Base-by-base conservation (phyloP, 1,284 basidiomycete genomes). In the Chondrostereum purpureum region DNA sequence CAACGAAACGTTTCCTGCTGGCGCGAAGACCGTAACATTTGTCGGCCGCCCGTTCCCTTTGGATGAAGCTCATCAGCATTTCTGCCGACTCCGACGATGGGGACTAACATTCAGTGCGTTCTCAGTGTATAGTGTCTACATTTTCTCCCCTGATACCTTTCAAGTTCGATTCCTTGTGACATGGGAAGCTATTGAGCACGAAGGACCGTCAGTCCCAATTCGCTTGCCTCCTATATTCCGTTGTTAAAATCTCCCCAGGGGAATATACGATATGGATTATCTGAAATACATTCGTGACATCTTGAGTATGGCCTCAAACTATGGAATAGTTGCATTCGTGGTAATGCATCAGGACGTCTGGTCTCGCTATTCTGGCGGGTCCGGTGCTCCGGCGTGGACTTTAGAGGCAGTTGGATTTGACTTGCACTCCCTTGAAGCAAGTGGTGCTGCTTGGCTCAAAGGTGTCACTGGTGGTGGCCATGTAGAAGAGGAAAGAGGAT, bases 161-260 rank as follows among this genome's bases (percentile, higher is more conserved):
- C 21, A 51, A 91, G 90, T 92, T 53, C 73, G 90, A 46, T 86
- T 97, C 53, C 80, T 92, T 14, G 78, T 98, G 3, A 96, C 94
- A 1, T 99, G 95, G 96, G 95, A 99, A 60, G 90, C 93, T 0
- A 72, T 99, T 17, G 92, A 97, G 58, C 96, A 98, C 57, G 77
- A 72, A 44, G 94, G 88, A 51, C 89, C 81, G 86, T 92, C 64
- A 57, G 89, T 79, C 12, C 16, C 10, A 31, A n/a, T 8, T 34
- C 23, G 22, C n/a, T 40, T 14, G 22, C 19, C 13, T 14, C 19
- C 17, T 4, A 40, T 17, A 37, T 3, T 22, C 17, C 34, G 23
- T 50, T 20, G 16, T 20, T 39, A 42, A 24, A 12, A 21, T 43
- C 14, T 40, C 49, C 17, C 34, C 54, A 91, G 88, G 13, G 91